Conservation (phyloP, 2,329 filamentous ascomycete genomes). For the Juglanconis oblonga region DNA sequence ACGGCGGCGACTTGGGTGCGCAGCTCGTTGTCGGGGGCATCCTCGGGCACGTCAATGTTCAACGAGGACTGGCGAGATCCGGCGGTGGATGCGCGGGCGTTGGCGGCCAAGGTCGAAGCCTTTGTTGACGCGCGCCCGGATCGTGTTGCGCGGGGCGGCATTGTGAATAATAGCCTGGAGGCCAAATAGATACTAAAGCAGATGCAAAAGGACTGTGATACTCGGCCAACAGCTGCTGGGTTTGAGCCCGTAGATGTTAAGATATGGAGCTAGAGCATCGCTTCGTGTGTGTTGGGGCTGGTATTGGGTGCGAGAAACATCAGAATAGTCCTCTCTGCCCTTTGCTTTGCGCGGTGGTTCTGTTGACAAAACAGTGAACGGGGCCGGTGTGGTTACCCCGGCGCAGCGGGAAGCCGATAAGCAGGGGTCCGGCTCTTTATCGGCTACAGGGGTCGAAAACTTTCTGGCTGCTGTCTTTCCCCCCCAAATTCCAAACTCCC, state of each 20-base stretch:
- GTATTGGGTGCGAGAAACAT: not conserved
- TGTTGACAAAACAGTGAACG: slow-evolving; percentile 14
- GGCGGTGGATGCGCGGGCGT: slow-evolving; percentile 41
- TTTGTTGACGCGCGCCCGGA: slow-evolving; percentile 44
- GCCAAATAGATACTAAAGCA: slow-evolving; percentile 19
- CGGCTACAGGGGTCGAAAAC: slow-evolving; percentile 9
- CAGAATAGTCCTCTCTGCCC: not conserved
- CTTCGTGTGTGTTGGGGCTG: not conserved
- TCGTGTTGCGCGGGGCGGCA: slow-evolving; percentile 49
- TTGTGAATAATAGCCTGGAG: slow-evolving; percentile 25
- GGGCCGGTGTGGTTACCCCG: slow-evolving; percentile 17
- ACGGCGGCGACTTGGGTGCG: slow-evolving; percentile 71
- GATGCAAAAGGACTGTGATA: slow-evolving; percentile 8
- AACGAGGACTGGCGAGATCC: slow-evolving; percentile 44
- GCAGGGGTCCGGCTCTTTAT: not conserved
- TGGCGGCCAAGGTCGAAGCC: slow-evolving; percentile 37
- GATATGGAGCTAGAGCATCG: not conserved
- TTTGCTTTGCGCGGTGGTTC: not conserved
- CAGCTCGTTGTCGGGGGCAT: slow-evolving; percentile 67
- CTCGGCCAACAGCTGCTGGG: not conserved
- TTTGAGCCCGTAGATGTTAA: not conserved
- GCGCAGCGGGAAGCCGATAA: slow-evolving; percentile 6
- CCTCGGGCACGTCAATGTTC: slow-evolving; percentile 59
- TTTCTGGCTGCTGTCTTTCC: slow-evolving; percentile 8
- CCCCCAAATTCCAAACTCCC: not conserved